These are phyloP conservation scores for Neurospora crassa DNA, from an alignment of 2,329 filamentous ascomycete genomes.

Conservation along the genomic window DNA sequence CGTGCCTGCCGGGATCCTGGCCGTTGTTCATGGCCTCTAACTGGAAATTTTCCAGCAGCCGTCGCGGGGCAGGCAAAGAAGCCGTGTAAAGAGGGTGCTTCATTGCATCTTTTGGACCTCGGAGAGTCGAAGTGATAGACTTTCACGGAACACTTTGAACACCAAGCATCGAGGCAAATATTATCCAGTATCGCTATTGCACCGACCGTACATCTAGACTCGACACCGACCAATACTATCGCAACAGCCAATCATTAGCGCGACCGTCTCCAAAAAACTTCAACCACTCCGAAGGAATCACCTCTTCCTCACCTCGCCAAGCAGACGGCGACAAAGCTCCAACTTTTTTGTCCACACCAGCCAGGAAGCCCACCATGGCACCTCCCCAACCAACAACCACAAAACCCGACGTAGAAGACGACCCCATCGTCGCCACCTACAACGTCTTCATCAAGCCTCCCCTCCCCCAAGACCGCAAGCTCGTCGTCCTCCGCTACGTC, in stretches of 20 bases:
- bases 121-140: neutral
- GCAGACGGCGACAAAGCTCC: neutral
- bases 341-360: neutral
- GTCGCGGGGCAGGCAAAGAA: neutral
- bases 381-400: slow-evolving; percentile 1
- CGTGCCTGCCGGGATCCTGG: neutral
- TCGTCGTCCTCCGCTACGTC: slow-evolving; percentile 83
- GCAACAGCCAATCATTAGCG: neutral
- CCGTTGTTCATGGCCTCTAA: neutral
- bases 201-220: neutral
- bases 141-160: neutral
- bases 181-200: neutral
- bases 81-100: neutral
- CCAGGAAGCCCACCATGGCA: neutral
- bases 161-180: neutral
- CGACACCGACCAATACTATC: neutral
- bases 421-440: slow-evolving; percentile 68
- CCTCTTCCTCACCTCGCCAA: neutral
- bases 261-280: neutral
- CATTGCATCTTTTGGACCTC: neutral
- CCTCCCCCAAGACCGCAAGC: slow-evolving; percentile 50
- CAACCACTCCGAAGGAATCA: neutral
- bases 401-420: slow-evolving; percentile 33
- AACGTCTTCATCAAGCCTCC: slow-evolving; percentile 76
- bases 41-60: neutral